Percentiles rank a stretch among this genome's conserved stretches.
These are phyloP conservation scores for Chalaropsis thielavioides DNA, from an alignment of 2,329 filamentous ascomycete genomes.

Conservation along the genomic window DNA sequence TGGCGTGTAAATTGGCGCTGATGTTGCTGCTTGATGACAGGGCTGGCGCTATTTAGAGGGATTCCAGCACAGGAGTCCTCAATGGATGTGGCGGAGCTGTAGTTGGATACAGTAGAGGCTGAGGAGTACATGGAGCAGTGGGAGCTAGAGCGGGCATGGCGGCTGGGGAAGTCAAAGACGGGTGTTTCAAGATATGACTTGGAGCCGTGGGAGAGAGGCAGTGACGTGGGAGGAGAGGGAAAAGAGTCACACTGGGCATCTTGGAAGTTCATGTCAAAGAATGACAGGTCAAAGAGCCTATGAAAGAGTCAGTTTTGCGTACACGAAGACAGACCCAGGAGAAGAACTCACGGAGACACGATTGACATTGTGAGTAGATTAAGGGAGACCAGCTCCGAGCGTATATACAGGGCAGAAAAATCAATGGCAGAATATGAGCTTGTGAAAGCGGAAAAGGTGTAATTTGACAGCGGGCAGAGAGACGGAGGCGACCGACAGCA, in stretches of 20 bases:
- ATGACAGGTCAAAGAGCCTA: constrained; percentile 44
- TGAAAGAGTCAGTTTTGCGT: not conserved
- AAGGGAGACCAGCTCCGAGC: constrained; percentile 10
- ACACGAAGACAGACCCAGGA: constrained; percentile 1
- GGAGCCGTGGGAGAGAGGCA: constrained; percentile 18
- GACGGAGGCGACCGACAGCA: not conserved
- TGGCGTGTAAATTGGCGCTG: constrained; percentile 25
- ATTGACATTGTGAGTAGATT: constrained; percentile 8
- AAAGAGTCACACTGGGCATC: constrained; percentile 18
- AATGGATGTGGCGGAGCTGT: constrained; percentile 44
- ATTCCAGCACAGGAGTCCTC: constrained; percentile 53
- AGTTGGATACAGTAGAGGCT: constrained; percentile 49
- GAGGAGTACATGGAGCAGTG: constrained; percentile 47
- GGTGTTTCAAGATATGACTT: constrained; percentile 37
- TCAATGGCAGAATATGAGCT: not conserved
- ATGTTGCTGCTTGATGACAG: constrained; percentile 22
- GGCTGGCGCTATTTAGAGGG: constrained; percentile 45
- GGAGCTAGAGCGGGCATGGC: constrained; percentile 49
- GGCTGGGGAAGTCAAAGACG: constrained; percentile 40
- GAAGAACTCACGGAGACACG: constrained; percentile 27
- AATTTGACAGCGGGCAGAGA: not conserved
- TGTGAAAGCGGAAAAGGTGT: not conserved
- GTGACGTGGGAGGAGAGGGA: constrained; percentile 26
- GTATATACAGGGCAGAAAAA: not conserved
- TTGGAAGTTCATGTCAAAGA: constrained; percentile 35